Base-by-base conservation (phyloP, 371 early-diverging fungal species). In the Capillidium rhysosporum region DNA sequence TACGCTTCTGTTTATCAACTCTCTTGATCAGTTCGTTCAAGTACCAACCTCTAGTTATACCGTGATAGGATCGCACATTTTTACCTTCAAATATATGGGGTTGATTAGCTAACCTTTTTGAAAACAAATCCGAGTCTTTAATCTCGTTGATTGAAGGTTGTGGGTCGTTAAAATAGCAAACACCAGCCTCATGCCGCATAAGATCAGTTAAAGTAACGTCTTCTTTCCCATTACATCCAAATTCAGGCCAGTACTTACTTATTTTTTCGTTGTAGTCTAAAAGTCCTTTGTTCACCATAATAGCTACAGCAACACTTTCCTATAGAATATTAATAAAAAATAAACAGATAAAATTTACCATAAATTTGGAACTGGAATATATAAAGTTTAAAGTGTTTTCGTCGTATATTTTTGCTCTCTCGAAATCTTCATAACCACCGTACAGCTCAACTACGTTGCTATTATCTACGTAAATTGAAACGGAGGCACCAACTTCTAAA, bases 191-290 rank as follows among this genome's bases (percentile, higher is more conserved):
- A 54, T 86, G 82, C 18, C 60, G 63, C 72, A 83, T 69, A 48
- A 83, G 53, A 52, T 76, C 73, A 2, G 54, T 59, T 38, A 85
- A 38, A 0, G 78, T 78, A 1, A 85, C 83, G 54, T 83, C 64
- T 41, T 76, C 73, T 65, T 85, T 85, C 56, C 72, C 73, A 23
- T 79, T 79, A 56, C 72, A 69, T 1, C 71, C 82, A 61, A 86
- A 86, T 55, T 84, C 82, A 1, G 86, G 83, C 86, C 86, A 86
- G 56, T 79, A 78, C 8, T 64, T 66, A 5, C 71, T 52, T 24
- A 86, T 69, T 26, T 57, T 61, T 52, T 69, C 67, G 40, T 72
- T 63, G 58, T 79, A 80, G 9, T 68, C 57, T 9, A 86, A 48
- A 5, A 66, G 41, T 8, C 75, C 76, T 57, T 73, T 59, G 4